phyloP scores from a whole-genome alignment of 352 stramenopile genomes.

The Pythium insidiosum region DNA sequence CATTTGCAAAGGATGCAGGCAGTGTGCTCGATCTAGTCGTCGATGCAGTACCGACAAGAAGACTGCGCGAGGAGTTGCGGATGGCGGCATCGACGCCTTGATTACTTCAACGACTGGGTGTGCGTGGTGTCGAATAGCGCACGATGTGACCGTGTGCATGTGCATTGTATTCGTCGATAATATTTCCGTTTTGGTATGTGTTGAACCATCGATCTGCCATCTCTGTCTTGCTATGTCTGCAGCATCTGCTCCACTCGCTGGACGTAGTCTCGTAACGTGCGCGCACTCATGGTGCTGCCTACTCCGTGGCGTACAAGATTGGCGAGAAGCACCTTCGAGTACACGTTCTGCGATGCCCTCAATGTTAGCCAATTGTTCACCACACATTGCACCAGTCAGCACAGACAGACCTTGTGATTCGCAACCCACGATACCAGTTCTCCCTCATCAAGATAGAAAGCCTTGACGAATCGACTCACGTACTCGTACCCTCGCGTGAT shows the following conservation, averaged over 20 bases:
- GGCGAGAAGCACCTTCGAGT: conserved; percentile 49
- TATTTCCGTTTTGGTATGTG: too few relatives aligned
- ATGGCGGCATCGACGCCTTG: conserved; percentile 22
- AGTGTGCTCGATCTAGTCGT: conserved; percentile 58
- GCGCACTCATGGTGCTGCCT: conserved; percentile 39
- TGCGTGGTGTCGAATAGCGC: too few relatives aligned
- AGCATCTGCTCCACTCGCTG: conserved; percentile 54
- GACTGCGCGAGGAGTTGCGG: conserved; percentile 52
- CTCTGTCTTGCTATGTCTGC: neutral
- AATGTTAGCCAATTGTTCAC: too few relatives aligned
- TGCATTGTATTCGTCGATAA: too few relatives aligned
- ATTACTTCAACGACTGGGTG: too few relatives aligned
- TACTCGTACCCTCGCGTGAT: conserved; percentile 49
- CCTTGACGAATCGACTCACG: conserved; percentile 83
- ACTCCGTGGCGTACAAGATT: conserved; percentile 66
- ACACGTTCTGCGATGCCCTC: conserved; percentile 30
- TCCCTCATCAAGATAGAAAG: conserved; percentile 84
- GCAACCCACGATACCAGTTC: conserved; percentile 82
- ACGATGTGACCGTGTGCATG: too few relatives aligned
- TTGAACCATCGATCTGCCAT: too few relatives aligned
- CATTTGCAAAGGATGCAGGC: conserved; percentile 42
- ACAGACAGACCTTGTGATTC: conserved; percentile 45
- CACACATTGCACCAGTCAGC: too few relatives aligned
- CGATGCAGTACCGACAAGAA: conserved; percentile 48
- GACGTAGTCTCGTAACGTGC: conserved; percentile 49